Evolutionary conservation across 1,139 yeast genomes (phyloP).

Genomic region (Yamadazyma atlantica): DNA sequence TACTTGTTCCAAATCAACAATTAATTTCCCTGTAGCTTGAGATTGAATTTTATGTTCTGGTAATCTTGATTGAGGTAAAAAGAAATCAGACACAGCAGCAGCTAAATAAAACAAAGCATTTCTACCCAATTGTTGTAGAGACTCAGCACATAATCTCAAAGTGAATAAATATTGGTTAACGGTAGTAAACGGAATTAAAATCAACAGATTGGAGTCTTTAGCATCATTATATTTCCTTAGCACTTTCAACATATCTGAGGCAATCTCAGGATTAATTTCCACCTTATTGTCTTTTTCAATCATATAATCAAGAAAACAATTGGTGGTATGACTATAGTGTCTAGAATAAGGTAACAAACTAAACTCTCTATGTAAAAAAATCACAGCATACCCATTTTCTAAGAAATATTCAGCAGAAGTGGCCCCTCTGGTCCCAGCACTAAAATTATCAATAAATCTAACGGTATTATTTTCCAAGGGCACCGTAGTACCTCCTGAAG

Average conservation of each 20-base stretch:
- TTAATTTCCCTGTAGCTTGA: constrained; percentile 64
- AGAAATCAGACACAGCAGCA: constrained; percentile 97
- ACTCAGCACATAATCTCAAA: constrained; percentile 63
- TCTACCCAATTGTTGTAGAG: constrained; percentile 51
- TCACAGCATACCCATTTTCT: constrained; percentile 84
- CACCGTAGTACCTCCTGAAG: constrained; percentile 98
- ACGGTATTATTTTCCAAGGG: constrained; percentile 97
- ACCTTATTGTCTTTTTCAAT: constrained; percentile 51
- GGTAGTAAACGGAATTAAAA: constrained; percentile 86
- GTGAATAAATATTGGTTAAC: constrained; percentile 93
- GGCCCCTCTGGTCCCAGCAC: constrained; percentile 98
- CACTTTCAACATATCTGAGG: constrained; percentile 61
- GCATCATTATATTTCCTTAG: constrained; percentile 65
- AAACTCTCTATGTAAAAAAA: constrained; percentile 88
- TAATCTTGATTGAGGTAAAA: constrained; percentile 78
- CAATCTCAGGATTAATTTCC: constrained; percentile 60
- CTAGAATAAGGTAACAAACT: constrained; percentile 89
- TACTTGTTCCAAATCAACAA: constrained; percentile 89
- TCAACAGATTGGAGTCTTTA: constrained; percentile 55
- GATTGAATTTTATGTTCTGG: constrained; percentile 96
- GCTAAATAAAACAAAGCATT: constrained; percentile 82
- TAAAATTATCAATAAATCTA: constrained; percentile 91
- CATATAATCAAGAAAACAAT: constrained; percentile 85
- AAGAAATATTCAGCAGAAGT: constrained; percentile 91
- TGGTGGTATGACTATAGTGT: constrained; percentile 81